Base-by-base conservation (phyloP, 2,329 filamentous ascomycete species). In the Penicillium glabrum region DNA sequence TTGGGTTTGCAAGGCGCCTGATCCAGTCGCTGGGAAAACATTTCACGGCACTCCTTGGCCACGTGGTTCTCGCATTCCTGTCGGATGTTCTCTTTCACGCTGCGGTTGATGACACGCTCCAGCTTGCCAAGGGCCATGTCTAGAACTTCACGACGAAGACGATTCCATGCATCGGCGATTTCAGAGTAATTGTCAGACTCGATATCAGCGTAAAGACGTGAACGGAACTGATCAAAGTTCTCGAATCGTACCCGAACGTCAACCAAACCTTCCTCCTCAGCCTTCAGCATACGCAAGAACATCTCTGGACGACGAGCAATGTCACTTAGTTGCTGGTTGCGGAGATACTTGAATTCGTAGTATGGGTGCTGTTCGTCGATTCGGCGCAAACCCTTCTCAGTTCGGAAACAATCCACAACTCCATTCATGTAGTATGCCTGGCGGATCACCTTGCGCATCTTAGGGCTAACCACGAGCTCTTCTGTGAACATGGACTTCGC, bases 321-420 rank as follows among this genome's bases (percentile, higher is more conserved):
- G 63, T 95, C 89, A 43, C 81, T 80, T 59, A 97, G 89, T 8
- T 90, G 90, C 74, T 97, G 93, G 67, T 95, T 92, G 62, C 91
- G 87, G 21, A 99, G 82, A 67, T 99, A 99, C 75, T 99, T 96
- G 79, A 99, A 91, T 74, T 98, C 95, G 72, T 98, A 98, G 75
- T 96, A 98, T 0, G 92, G 91, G 69, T 98, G 93, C 24, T 95
- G 87, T 60, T 98, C 93, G 66, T 96, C 93, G 65, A 99, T 98
- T 69, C 91, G 90, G 56, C 90, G 89, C 52, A 97, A 79, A 27
- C 95, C 95, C 76, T 98, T 99, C 58, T 98, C 93, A 0, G 95
- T 99, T 54, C 95, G 87, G 60, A 86, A 86, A 72, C 93, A 96
- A 77, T 93, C 92, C 58, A 99, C 87, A 54, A 90, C 84, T 24